Base-by-base conservation (phyloP, 73 alveolate species). In the Paramecium pentaurelia region DNA sequence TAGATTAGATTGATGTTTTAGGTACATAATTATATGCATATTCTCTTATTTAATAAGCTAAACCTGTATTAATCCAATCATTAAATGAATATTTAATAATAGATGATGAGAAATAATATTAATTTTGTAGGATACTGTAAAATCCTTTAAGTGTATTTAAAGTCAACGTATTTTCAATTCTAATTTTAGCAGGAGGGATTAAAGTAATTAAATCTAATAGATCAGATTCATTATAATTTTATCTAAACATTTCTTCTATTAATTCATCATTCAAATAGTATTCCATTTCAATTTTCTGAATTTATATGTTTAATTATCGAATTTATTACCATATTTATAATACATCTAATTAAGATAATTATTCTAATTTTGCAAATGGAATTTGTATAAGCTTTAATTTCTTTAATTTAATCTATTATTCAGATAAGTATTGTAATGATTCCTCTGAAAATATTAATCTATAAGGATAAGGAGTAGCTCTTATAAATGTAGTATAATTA, bases 121-220 rank as follows among this genome's bases (percentile, higher is more conserved):
- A 6, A 27, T 80, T 37, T 6, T 20, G 22, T 8, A 80, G 18
- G 0, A 80, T 80, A 27, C 49, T 25, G 16, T 22, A 45, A 11
- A 80, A 18, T 45, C 77, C 91, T 80, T 80, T 80, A 8, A 80
- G 49, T 45, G 75, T 27, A 27, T 42, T 38, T n/a, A 80, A 4
- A 20, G 77, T 44, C 16, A 80, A 32, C 6, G 77, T 45, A 80
- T 80, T 49, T 49, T 80, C 36, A 44, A 44, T 36, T 80, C 91
- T 40, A 8, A 80, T 80, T 10, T 80, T 80, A 1, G 71, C 49
- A 32, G 91, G 91, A 80, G 91, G 91, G n/a, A 80, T 32, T 80
- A 80, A 45, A 6, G 75, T 45, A 20, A 80, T 45, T 5, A 80
- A 44, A 27, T 80, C 32, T 4, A 80, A 8, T 45, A 80, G 18